phyloP scores from a whole-genome alignment of 1,284 basidiomycete species.

The Malassezia japonica region DNA sequence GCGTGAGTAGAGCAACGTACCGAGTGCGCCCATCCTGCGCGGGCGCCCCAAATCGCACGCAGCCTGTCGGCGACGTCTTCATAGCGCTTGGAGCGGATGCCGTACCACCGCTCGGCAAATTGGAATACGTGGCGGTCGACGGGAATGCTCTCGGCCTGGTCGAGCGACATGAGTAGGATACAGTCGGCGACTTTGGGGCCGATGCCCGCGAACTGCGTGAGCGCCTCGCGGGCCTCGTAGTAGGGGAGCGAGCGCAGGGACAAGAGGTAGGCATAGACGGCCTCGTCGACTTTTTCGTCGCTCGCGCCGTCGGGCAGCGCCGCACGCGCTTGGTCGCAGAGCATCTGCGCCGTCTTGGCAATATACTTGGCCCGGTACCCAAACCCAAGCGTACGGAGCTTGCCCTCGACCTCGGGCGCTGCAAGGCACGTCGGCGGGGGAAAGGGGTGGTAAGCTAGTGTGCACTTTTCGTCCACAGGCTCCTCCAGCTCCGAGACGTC shows the following conservation, averaged over 20 bases:
- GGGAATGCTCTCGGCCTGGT: constrained; percentile 55
- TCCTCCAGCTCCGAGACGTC: constrained; percentile 1
- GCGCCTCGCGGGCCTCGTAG: constrained; percentile 59
- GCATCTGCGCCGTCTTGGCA: constrained; percentile 67
- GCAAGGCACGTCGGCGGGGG: constrained; percentile 66
- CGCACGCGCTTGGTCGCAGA: constrained; percentile 51
- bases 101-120: constrained; percentile 44
- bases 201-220: constrained; percentile 74
- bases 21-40: constrained; percentile 45
- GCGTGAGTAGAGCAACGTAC: constrained; percentile 14
- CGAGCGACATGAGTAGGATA: constrained; percentile 82
- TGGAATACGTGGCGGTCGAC: constrained; percentile 47
- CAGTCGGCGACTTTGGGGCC: constrained; percentile 71
- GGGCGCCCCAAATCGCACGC: constrained; percentile 40
- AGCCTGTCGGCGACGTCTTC: constrained; percentile 40
- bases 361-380: constrained; percentile 91
- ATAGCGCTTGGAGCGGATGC: constrained; percentile 35
- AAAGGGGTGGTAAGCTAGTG: constrained; percentile 65
- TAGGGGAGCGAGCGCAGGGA: constrained; percentile 57
- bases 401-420: constrained; percentile 52
- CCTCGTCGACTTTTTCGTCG: constrained; percentile 28
- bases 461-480: constrained; percentile 2
- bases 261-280: constrained; percentile 55
- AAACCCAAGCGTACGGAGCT: constrained; percentile 72
- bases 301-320: not conserved